Percentiles rank a stretch among this genome's conserved stretches.
Conservation (phyloP, 768 basidiomycete genomes). For the Suillus americanus region DNA sequence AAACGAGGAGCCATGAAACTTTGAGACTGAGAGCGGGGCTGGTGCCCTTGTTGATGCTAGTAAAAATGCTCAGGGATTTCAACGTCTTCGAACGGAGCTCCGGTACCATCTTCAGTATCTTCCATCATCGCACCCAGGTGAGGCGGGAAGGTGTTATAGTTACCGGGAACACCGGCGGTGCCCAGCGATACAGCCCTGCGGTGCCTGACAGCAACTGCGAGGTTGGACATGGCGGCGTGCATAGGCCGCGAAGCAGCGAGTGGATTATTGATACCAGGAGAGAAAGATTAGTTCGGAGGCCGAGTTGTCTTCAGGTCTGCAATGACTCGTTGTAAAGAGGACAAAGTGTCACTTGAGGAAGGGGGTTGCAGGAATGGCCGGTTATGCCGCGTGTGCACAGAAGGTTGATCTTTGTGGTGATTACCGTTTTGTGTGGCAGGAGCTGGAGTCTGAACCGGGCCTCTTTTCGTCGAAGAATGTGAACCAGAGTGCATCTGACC, state of each 20-base stretch:
- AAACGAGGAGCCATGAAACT: conserved; percentile 90
- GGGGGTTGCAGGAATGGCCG: conserved; percentile 41
- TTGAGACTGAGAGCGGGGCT: conserved; percentile 75
- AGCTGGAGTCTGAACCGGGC: no score
- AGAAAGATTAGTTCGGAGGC: conserved; percentile 47
- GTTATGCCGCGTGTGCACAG: conserved; percentile 52
- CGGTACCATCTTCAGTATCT: conserved; percentile 65
- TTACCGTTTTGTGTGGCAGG: conserved; percentile 42
- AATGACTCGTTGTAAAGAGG: conserved; percentile 90
- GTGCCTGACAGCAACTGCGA: conserved; percentile 59
- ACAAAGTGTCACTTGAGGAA: conserved; percentile 73
- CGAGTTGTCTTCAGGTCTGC: conserved; percentile 89
- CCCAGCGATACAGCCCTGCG: conserved; percentile 83
- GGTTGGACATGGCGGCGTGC: conserved; percentile 43
- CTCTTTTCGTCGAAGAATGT: no score
- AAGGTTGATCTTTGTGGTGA: conserved; percentile 58
- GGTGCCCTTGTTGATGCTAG: conserved; percentile 51
- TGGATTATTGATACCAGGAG: conserved; percentile 38
- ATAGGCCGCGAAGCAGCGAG: conserved; percentile 45
- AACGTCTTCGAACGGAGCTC: conserved; percentile 65
- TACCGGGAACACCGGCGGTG: conserved; percentile 51
- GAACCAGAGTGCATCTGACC: no score
- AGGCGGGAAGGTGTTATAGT: conserved; percentile 73
- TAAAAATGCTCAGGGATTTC: conserved; percentile 67
- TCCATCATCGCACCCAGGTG: conserved; percentile 84